Evolutionary conservation across 2,329 filamentous ascomycete species (phyloP), one percentile per base, ranked within the genome.

Genomic region (Emmonsia crescens): DNA sequence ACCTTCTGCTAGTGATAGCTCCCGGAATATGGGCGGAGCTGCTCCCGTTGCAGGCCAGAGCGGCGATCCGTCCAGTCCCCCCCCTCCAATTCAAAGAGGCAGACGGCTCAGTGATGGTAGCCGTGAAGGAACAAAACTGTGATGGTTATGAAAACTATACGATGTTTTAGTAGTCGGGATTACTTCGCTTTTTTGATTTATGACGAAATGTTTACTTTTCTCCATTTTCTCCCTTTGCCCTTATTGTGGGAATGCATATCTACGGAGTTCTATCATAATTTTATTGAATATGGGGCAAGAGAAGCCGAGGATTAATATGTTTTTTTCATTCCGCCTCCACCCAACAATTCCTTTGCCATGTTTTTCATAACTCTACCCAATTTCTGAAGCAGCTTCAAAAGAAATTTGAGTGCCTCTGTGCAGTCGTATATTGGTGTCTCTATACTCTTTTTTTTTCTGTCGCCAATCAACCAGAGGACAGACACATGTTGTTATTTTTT

Each of bases 41-140:
- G 63, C 54, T 44, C 59, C 60, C 0, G 61, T 58, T 66, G 64
- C 33, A 65, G 69, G 19, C 65, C 70, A 14, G 66, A 66, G 1
- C 4, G 29, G 54, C 29, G 27, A n/a, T 46, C 29, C 55, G 0
- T 67, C 73, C 4, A 68, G 63, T 59, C 57, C 61, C 12, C 64
- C 68, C 10, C 66, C 69, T 3, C 57, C 69, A 2, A 44, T 55
- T 27, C 52, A 57, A n/a, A 59, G 73, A 31, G 67, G 70, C 5
- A 68, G 75, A 44, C 67, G 75, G 59, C 66, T 74, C 10, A 77
- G 75, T 62, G 75, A 77, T 65, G 70, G 69, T 61, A 73, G 72
- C 36, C 72, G 75, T 21, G 75, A 77, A 64, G 75, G 75, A 31
- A 77, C 74, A n/a, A 76, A 76, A 62, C 52, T 70, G 24, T 70